Evolutionary conservation across 108 stramenopile genomes (phyloP).

Genomic region (Mediolabrus comicus): DNA sequence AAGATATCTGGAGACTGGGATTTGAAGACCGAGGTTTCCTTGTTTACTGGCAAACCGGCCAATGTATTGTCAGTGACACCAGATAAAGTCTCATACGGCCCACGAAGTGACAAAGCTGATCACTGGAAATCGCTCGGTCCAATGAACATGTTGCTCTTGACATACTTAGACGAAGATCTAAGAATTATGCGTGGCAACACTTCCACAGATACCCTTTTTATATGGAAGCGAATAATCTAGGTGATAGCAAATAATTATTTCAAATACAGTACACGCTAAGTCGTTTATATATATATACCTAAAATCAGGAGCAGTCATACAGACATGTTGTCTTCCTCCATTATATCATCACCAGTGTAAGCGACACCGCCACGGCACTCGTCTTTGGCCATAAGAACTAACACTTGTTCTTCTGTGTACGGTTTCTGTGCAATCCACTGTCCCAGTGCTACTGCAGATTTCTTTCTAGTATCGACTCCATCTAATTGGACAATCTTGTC

Average conservation of each 20-base stretch:
- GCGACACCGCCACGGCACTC: background rate
- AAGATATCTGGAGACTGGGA: constrained; percentile 79
- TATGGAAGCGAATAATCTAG: constrained; percentile 52
- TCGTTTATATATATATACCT: too few species aligned
- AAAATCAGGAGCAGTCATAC: too few species aligned
- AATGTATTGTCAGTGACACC: constrained; percentile 69
- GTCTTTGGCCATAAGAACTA: background rate
- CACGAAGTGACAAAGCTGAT: constrained; percentile 71
- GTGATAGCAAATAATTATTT: background rate
- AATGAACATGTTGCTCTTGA: constrained; percentile 71
- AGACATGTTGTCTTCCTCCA: background rate
- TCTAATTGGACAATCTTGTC: constrained; percentile 34
- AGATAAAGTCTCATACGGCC: constrained; percentile 70
- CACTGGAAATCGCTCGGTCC: constrained; percentile 87
- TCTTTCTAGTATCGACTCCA: constrained; percentile 16
- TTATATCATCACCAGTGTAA: constrained; percentile 3
- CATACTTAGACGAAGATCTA: constrained; percentile 79
- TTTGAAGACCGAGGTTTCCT: constrained; percentile 57
- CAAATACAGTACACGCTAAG: background rate
- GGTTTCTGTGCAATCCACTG: constrained; percentile 30
- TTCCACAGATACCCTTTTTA: constrained; percentile 74
- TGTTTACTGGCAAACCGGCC: constrained; percentile 74
- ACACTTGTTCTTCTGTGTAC: constrained; percentile 7
- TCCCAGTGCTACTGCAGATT: constrained; percentile 5
- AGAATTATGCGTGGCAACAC: constrained; percentile 86